Base-by-base conservation (phyloP, 1,284 basidiomycete species). In the Boletus calvinii region DNA sequence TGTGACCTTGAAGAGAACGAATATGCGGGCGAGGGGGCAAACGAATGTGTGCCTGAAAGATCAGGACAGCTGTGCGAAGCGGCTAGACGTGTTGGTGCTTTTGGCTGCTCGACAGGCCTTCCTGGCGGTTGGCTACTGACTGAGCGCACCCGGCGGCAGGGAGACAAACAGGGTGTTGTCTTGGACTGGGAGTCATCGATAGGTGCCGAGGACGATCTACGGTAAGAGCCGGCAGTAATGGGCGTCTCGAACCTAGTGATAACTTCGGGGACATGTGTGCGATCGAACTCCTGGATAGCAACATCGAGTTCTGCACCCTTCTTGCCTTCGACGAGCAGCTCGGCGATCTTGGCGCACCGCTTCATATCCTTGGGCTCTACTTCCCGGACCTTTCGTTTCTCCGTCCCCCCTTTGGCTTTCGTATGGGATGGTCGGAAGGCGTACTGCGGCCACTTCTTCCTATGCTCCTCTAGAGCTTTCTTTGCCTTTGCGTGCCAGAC, bases 291-390 rank as follows among this genome's bases (percentile, higher is more conserved):
- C 62, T 82, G 77, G 61, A 92, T 83, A 15, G 84, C 87, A 13
- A 70, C 76, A 59, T 87, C 81, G 48, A 92, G 78, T 57, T 82
- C 84, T 24, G 73, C 72, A 3, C 87, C 89, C 60, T 83, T 87
- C 69, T 85, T 86, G 17, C 89, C 89, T 59, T 82, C 77, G 45
- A 85, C 80, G 34, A 92, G 75, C 0, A 92, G 73, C 67, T 87
- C 80, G n/a, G 90, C 90, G 47, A 92, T 89, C 72, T 84, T 85
- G 37, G 77, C 78, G 66, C 85, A 88, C 2, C 87, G 83, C 67
- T 79, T 83, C 59, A 79, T 66, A 62, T 89, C 86, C 66, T 85
- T 85, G 2, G 80, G 84, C 31, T 81, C 84, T 6, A 85, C 81
- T 63, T 86, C 83, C 44, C 83, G 71, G 35, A 85, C 79, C 61